These are phyloP conservation scores for Dalbergia oliveri DNA, from an alignment of 306 rosid genomes.

Conservation along the genomic window DNA sequence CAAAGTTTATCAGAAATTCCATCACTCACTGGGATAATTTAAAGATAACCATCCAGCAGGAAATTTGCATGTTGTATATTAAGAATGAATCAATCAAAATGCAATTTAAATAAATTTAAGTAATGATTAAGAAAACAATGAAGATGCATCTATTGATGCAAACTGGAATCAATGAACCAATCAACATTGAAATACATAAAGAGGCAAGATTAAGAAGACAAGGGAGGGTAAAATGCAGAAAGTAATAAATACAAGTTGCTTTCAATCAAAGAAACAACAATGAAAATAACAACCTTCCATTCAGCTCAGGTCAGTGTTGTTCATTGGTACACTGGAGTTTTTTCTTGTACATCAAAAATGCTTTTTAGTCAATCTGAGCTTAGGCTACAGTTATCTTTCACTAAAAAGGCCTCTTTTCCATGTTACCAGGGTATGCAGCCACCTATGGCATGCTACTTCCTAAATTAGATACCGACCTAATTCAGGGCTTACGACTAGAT, in stretches of 20 bases:
- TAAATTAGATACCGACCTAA: too few species aligned
- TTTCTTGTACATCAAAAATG: constrained; percentile 13
- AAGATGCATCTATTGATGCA: constrained; percentile 12
- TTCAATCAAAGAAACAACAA: constrained; percentile 20
- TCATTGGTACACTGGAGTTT: constrained; percentile 23
- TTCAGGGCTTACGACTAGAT: not conserved
- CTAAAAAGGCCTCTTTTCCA: too few species aligned
- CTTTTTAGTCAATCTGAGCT: not conserved
- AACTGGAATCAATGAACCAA: constrained; percentile 11
- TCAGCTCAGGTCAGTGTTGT: constrained; percentile 19
- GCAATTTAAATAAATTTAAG: not conserved
- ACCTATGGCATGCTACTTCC: too few species aligned
- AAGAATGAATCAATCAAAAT: constrained; percentile 5
- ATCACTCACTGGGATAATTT: not conserved
- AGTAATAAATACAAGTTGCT: constrained; percentile 33
- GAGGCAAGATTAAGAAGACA: constrained; percentile 19
- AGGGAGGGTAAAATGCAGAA: constrained; percentile 1
- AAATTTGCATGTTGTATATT: constrained; percentile 3
- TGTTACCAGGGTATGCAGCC: not conserved
- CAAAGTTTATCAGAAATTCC: not conserved
- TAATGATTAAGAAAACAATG: not conserved
- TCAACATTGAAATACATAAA: constrained; percentile 13
- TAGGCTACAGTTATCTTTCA: too few species aligned
- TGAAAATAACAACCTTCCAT: not conserved
- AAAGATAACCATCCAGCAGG: not conserved